These are phyloP conservation scores for Dactylellina sp. DNA, from an alignment of 2,329 filamentous ascomycete species.

Conservation along the genomic window DNA sequence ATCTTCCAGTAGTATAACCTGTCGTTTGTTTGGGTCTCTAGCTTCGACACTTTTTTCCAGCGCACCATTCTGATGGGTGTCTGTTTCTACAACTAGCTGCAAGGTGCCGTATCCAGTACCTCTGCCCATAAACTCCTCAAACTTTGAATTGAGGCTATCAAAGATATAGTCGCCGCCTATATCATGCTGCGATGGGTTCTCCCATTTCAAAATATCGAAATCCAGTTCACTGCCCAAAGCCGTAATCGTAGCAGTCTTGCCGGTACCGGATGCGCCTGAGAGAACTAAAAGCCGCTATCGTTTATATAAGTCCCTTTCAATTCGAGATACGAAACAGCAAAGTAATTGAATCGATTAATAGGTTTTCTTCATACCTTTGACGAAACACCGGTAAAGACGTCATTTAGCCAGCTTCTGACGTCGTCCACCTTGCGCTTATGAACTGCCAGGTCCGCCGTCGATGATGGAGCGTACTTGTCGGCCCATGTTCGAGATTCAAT, in stretches of 20 bases:
- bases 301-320: slow-evolving; percentile 61
- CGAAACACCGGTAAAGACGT: slow-evolving; percentile 73
- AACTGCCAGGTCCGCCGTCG: slow-evolving; percentile 77
- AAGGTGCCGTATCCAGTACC: slow-evolving; percentile 61
- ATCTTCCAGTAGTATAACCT: slow-evolving; percentile 81
- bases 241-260: slow-evolving; percentile 88
- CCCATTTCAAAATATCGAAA: slow-evolving; percentile 87
- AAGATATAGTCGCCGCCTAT: slow-evolving; percentile 66
- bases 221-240: slow-evolving; percentile 82
- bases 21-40: slow-evolving; percentile 62
- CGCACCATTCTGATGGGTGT: slow-evolving; percentile 28
- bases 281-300: slow-evolving; percentile 82
- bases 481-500: slow-evolving; percentile 57
- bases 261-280: slow-evolving; percentile 89
- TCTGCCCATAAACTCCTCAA: slow-evolving; percentile 89
- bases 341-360: not conserved
- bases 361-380: slow-evolving; percentile 56
- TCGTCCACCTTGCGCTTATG: slow-evolving; percentile 94
- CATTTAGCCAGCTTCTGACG: slow-evolving; percentile 83
- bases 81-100: slow-evolving; percentile 59
- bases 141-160: slow-evolving; percentile 78
- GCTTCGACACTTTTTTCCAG: slow-evolving; percentile 22
- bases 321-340: slow-evolving; percentile 16
- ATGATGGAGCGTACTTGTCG: slow-evolving; percentile 58
- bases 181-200: slow-evolving; percentile 72